Conservation (phyloP, 768 basidiomycete species). For the Tylopilus rubrobrunneus region DNA sequence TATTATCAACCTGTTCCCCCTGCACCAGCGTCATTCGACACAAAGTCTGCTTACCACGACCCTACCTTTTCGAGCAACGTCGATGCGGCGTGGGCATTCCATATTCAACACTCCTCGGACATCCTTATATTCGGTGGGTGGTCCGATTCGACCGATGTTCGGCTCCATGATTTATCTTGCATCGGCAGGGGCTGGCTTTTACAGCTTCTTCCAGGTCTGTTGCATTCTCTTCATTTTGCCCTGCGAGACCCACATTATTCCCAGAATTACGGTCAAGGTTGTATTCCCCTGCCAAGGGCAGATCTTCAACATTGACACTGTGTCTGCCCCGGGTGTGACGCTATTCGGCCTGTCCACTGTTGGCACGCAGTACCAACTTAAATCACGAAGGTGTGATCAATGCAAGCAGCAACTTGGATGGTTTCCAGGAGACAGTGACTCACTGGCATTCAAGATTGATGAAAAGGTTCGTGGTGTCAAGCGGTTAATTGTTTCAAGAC, state of each 20-base stretch:
- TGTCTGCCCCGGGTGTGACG: conserved; percentile 28
- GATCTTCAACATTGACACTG: conserved; percentile 37
- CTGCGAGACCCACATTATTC: not conserved
- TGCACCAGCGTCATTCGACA: conserved; percentile 53
- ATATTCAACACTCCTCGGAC: conserved; percentile 46
- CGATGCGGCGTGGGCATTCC: conserved; percentile 53
- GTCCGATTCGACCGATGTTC: not conserved
- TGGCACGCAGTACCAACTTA: conserved; percentile 36
- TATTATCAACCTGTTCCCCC: conserved; percentile 38
- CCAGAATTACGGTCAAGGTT: conserved; percentile 52
- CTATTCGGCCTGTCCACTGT: conserved; percentile 44
- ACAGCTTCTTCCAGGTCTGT: conserved; percentile 43
- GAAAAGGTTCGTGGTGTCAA: too few species aligned
- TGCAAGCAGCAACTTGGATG: conserved; percentile 34
- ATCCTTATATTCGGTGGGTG: conserved; percentile 60
- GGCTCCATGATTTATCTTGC: not conserved
- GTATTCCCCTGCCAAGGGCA: conserved; percentile 53
- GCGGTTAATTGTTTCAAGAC: too few species aligned
- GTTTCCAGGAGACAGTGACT: conserved; percentile 36
- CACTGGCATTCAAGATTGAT: conserved; percentile 21
- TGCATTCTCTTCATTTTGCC: too few species aligned
- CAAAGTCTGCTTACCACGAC: conserved; percentile 46
- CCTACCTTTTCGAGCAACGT: conserved; percentile 42
- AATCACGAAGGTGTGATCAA: conserved; percentile 31
- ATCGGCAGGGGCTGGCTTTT: conserved; percentile 39